Evolutionary conservation across 108 stramenopile species (phyloP).

Genomic region (Nannochloropsis salina): DNA sequence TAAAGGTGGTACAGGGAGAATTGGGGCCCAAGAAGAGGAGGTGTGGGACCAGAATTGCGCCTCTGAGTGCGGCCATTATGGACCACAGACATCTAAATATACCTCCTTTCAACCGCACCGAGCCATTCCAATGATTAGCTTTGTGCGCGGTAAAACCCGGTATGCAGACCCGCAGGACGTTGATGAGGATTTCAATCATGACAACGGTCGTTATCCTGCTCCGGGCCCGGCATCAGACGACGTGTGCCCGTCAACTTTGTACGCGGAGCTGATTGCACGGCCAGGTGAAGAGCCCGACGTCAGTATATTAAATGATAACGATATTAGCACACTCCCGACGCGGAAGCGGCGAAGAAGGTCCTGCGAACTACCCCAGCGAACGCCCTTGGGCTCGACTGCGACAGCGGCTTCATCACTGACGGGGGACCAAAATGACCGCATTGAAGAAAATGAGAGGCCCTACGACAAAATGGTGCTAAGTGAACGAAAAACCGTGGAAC

Average conservation of each 20-base stretch:
- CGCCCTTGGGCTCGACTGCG: not conserved
- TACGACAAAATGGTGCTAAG: too few species aligned
- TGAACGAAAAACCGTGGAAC: not conserved
- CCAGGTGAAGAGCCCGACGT: not conserved
- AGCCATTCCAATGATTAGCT: not conserved
- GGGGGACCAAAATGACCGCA: not conserved
- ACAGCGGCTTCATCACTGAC: not conserved
- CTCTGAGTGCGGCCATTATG: too few species aligned
- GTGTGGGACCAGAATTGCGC: too few species aligned
- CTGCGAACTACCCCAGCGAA: not conserved
- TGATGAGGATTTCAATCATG: not conserved
- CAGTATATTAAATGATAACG: not conserved
- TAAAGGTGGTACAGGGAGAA: too few species aligned
- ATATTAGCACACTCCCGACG: not conserved
- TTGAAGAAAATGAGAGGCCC: not conserved
- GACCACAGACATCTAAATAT: too few species aligned
- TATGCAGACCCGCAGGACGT: not conserved
- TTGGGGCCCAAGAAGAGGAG: too few species aligned
- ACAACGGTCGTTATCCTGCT: not conserved
- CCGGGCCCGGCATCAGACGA: not conserved
- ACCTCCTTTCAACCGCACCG: not conserved
- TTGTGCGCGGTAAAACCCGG: slow-evolving; percentile 5
- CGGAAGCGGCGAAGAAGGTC: not conserved
- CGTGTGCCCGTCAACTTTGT: not conserved
- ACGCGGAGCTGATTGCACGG: not conserved